Conservation (phyloP, 768 basidiomycete genomes). For the Asterophora parasitica region DNA sequence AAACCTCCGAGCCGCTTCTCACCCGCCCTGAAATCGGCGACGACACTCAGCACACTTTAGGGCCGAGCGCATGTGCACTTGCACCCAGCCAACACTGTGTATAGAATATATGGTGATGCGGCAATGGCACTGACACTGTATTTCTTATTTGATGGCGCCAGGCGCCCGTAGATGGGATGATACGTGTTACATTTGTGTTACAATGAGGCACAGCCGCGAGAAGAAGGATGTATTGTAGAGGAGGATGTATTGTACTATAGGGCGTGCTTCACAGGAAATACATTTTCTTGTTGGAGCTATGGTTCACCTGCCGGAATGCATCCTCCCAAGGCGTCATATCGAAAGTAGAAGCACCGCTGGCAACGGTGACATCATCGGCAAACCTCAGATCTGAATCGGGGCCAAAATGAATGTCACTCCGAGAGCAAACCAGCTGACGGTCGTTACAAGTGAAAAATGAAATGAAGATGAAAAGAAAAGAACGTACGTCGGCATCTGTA, state of each 20-base stretch:
- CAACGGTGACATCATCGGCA: slow-evolving; percentile 21
- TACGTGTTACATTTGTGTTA: slow-evolving; percentile 9
- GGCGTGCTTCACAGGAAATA: slow-evolving; percentile 18
- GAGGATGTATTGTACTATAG: background rate
- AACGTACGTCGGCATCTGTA: slow-evolving; percentile 52
- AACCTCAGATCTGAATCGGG: slow-evolving; percentile 15
- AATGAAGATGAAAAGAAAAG: background rate
- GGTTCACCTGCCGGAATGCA: slow-evolving; percentile 17
- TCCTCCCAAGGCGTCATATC: slow-evolving; percentile 20
- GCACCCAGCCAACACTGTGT: background rate
- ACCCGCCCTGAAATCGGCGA: background rate
- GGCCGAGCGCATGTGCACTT: background rate
- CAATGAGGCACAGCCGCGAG: background rate
- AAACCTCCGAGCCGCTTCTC: background rate
- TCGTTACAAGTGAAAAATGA: background rate
- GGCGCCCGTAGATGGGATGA: background rate
- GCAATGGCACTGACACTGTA: background rate
- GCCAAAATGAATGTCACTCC: slow-evolving; percentile 45
- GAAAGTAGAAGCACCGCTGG: slow-evolving; percentile 12
- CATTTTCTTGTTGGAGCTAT: slow-evolving; percentile 15
- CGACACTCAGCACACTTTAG: background rate
- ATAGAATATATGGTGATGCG: slow-evolving; percentile 5
- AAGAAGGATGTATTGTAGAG: background rate
- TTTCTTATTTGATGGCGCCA: slow-evolving; percentile 2
- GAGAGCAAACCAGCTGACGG: slow-evolving; percentile 43